phyloP scores from a whole-genome alignment of 139 green algal species.

The Coelastrella sp. region DNA sequence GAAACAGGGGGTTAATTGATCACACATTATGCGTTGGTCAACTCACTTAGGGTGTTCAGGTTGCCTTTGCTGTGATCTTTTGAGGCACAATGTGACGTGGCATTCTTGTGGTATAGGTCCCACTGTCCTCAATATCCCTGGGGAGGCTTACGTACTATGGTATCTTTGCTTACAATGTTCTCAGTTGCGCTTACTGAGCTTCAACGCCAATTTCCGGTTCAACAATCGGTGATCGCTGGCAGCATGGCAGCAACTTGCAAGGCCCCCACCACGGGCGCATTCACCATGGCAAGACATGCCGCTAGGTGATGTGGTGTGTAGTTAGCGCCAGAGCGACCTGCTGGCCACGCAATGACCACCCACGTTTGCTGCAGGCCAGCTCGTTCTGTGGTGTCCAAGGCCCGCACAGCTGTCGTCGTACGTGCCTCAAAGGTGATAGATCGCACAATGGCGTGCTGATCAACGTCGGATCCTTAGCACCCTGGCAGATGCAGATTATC shows the following conservation, averaged over 20 bases:
- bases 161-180: too few relatives aligned
- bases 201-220: neutral
- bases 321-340: neutral
- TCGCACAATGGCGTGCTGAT: neutral
- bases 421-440: slow-evolving; percentile 19
- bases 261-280: neutral
- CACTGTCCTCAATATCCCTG: neutral
- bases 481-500: neutral
- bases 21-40: neutral
- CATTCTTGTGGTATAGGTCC: neutral
- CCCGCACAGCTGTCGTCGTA: slow-evolving; percentile 30
- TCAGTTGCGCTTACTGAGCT: too few relatives aligned
- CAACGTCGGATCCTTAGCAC: neutral
- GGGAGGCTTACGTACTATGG: too few relatives aligned
- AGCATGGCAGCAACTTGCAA: neutral
- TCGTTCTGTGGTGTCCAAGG: neutral
- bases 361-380: slow-evolving; percentile 12
- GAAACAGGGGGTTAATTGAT: too few relatives aligned
- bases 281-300: neutral
- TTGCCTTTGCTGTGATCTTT: neutral
- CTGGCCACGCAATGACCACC: neutral
- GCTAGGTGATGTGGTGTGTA: neutral
- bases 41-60: neutral
- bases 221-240: neutral
- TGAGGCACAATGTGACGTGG: neutral